Evolutionary conservation across 208 protist genomes (phyloP).

Genomic region (Trypanosoma conorhini): DNA sequence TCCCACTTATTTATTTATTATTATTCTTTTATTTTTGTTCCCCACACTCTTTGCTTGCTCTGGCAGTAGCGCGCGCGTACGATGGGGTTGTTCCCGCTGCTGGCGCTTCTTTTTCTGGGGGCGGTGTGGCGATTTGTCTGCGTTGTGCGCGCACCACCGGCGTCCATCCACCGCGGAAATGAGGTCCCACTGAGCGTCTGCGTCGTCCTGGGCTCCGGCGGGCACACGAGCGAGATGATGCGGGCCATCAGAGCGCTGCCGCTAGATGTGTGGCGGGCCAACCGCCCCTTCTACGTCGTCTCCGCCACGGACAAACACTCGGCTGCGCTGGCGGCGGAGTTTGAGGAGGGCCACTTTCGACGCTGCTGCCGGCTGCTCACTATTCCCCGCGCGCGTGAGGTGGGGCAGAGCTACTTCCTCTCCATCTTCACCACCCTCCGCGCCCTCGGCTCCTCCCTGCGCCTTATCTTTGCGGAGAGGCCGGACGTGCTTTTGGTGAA

Average conservation of each 20-base stretch:
- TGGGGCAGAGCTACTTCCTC: conserved; percentile 88
- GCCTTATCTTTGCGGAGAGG: conserved; percentile 34
- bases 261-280: conserved; percentile 36
- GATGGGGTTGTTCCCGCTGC: neutral
- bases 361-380: conserved; percentile 43
- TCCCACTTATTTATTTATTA: neutral
- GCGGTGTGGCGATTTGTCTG: conserved; percentile 23
- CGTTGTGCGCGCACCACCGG: conserved; percentile 5
- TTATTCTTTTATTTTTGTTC: conserved; percentile 1
- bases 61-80: neutral
- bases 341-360: conserved; percentile 49
- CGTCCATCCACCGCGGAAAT: neutral
- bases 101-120: conserved; percentile 2
- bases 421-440: conserved; percentile 75
- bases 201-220: conserved; percentile 89
- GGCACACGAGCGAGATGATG: conserved; percentile 94
- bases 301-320: conserved; percentile 83
- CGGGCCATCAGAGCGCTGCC: conserved; percentile 53
- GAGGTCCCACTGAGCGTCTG: conserved; percentile 45
- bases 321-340: conserved; percentile 39
- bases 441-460: conserved; percentile 31
- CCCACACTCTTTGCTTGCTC: no score
- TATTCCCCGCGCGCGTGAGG: conserved; percentile 90
- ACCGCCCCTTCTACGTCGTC: conserved; percentile 64
- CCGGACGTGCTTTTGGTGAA: conserved; percentile 88